Evolutionary conservation across 2,329 filamentous ascomycete genomes (phyloP).

Genomic region (Ceratocystis cubensis): DNA sequence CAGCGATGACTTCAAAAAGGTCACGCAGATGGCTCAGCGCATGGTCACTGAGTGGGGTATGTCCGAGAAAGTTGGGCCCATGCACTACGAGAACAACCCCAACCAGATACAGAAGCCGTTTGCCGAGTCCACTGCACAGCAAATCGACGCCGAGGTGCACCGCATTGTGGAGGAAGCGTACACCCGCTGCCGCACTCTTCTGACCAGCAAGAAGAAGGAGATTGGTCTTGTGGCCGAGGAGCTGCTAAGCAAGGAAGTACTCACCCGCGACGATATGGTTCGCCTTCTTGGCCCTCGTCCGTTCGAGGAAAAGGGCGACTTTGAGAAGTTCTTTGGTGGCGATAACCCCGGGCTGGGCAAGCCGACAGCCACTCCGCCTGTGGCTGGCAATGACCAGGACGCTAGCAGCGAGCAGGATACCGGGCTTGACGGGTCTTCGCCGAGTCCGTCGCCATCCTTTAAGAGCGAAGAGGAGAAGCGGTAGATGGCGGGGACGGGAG

Average conservation of each 20-base stretch:
- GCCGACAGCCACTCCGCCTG: conserved; percentile 42
- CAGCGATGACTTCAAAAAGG: conserved; percentile 96
- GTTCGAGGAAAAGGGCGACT: conserved; percentile 73
- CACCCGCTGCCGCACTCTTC: conserved; percentile 71
- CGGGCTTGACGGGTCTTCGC: background rate
- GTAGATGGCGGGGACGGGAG: background rate
- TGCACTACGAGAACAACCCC: conserved; percentile 77
- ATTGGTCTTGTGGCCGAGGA: conserved; percentile 87
- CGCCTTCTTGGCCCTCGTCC: conserved; percentile 72
- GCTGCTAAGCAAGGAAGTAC: conserved; percentile 78
- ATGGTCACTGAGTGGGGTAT: conserved; percentile 99
- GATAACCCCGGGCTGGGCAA: conserved; percentile 39
- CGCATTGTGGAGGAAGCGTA: conserved; percentile 89
- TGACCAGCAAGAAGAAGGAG: conserved; percentile 76
- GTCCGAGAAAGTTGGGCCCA: conserved; percentile 83
- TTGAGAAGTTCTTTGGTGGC: conserved; percentile 82
- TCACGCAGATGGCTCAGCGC: conserved; percentile 83
- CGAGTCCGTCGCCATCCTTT: conserved; percentile 7
- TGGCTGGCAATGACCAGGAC: conserved; percentile 28
- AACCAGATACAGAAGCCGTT: conserved; percentile 88
- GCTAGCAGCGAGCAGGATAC: conserved; percentile 22
- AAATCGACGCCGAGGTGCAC: conserved; percentile 83
- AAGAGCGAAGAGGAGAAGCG: conserved; percentile 2
- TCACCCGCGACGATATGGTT: conserved; percentile 84
- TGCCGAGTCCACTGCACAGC: conserved; percentile 82